These are phyloP conservation scores for Berberis vulgaris DNA, from an alignment of 164 flowering plant species.

Conservation along the genomic window DNA sequence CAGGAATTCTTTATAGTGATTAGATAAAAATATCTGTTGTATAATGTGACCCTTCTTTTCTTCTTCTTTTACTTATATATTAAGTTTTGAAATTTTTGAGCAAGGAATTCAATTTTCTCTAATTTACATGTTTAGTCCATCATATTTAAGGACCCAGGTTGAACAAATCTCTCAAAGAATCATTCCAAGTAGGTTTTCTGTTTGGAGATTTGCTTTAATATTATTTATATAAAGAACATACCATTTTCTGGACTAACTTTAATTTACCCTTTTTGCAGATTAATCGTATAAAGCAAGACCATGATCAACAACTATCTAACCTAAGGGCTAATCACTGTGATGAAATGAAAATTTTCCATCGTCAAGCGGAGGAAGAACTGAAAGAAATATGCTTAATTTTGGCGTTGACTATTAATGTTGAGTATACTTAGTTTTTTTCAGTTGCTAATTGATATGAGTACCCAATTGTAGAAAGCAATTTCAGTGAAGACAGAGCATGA, in stretches of 20 bases:
- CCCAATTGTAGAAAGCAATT: constrained; percentile 35
- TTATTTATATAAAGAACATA: no score
- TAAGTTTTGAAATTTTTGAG: no score
- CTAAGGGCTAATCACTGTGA: constrained; percentile 46
- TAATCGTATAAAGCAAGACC: constrained; percentile 44
- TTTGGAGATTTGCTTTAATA: no score
- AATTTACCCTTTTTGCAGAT: constrained; percentile 31
- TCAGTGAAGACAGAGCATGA: constrained; percentile 64
- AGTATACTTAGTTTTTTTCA: constrained; percentile 3
- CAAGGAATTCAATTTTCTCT: neutral
- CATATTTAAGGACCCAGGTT: no score
- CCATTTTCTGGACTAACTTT: neutral
- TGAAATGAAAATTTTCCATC: constrained; percentile 44
- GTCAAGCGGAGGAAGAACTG: constrained; percentile 64
- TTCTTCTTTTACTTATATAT: no score
- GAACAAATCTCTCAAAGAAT: no score
- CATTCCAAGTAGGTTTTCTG: no score
- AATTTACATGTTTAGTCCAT: neutral
- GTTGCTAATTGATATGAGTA: constrained; percentile 6
- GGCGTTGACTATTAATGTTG: neutral
- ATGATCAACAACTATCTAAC: constrained; percentile 38
- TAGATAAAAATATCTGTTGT: no score
- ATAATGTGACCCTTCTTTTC: no score
- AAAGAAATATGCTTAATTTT: constrained; percentile 43
- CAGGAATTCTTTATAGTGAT: no score